Evolutionary conservation across 805 yeast species (phyloP), one percentile per base, ranked within the genome.

Genomic region (Ogataea sp.): DNA sequence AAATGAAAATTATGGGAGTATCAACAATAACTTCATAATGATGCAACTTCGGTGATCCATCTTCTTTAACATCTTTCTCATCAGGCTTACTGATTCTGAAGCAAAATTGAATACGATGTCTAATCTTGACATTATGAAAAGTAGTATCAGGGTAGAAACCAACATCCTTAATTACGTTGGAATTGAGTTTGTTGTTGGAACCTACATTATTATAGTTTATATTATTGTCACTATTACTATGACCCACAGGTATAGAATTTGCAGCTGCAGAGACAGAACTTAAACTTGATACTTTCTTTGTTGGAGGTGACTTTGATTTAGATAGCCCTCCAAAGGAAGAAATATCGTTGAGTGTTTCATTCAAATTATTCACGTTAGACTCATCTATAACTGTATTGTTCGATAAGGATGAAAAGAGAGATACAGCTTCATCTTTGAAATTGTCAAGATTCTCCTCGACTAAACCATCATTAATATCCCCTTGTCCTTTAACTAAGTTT

Each of bases 21-120:
- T 83, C 93, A 30, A 83, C 82, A 33, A 83, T 75, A 17, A 83
- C 89, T 49, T 83, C 94, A 51, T 79, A 83, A 55, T 83, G 89
- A 49, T 81, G 87, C 62, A 76, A 59, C 44, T 72, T 73, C 2
- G 63, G 55, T 29, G 59, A 61, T 4, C 57, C 59, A 32, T 55
- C 59, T 11, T 43, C 29, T 10, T 37, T 40, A 15, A 40, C 43
- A 49, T 69, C 35, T 15, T 59, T 53, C 0, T 73, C 68, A 42
- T 79, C 83, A 1, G 77, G 77, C 48, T 72, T 77, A 11, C 84
- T 75, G 21, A 83, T 75, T 41, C 93, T 64, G 41, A 83, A 70
- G 48, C 83, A 76, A 4, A 83, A 70, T 53, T 83, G 93, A 37
- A 83, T 56, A 37, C 88, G 64, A 55, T 83, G 94, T 40, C 72